phyloP scores from a whole-genome alignment of 305 asterid species.

The Solanum aculeatissimum region DNA sequence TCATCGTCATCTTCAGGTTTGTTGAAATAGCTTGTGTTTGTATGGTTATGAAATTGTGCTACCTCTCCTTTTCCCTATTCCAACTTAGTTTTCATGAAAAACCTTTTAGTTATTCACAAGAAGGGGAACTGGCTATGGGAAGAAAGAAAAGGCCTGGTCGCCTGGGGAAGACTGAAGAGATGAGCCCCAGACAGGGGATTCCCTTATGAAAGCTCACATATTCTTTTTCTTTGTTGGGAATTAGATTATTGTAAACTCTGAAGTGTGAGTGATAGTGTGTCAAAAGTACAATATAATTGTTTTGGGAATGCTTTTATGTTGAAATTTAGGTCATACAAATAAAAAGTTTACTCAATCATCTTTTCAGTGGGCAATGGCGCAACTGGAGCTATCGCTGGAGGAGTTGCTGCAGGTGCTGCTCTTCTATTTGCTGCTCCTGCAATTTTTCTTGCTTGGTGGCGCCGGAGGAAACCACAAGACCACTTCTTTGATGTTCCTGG shows the following conservation, averaged over 20 bases:
- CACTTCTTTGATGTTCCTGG: constrained; percentile 72
- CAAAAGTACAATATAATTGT: not conserved
- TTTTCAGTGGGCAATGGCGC: constrained; percentile 47
- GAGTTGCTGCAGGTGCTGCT: constrained; percentile 69
- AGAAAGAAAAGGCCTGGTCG: not conserved
- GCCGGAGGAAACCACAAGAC: constrained; percentile 45
- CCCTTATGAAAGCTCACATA: not conserved
- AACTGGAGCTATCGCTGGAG: constrained; percentile 71
- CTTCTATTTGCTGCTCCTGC: constrained; percentile 66
- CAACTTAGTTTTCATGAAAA: not conserved
- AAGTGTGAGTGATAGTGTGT: not conserved
- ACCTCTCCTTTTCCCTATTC: not conserved
- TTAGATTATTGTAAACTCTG: not conserved
- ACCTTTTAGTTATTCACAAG: not conserved
- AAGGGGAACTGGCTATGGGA: not conserved
- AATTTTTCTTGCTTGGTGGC: constrained; percentile 44
- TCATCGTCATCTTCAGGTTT: constrained; percentile 44
- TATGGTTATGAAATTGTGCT: not conserved
- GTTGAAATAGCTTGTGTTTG: not conserved
- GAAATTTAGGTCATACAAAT: not conserved
- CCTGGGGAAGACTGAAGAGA: not conserved
- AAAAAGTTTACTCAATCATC: not conserved
- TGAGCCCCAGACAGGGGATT: not conserved
- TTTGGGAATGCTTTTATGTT: not conserved
- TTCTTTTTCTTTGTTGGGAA: not conserved